Evolutionary conservation across 1,284 basidiomycete species (phyloP).

Genomic region (Tilletia walkeri): DNA sequence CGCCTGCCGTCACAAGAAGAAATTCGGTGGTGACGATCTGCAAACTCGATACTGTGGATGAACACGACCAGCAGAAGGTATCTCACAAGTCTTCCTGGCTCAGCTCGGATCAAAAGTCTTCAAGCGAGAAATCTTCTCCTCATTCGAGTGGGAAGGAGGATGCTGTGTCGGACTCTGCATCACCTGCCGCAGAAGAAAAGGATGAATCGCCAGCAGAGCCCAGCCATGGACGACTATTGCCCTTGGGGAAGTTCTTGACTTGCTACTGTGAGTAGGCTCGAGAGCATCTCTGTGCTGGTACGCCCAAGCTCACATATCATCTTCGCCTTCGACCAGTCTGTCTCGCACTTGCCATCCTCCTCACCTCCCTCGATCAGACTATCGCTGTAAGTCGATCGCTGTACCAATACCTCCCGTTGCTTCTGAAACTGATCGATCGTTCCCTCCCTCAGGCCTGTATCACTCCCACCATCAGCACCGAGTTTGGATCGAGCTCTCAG

Average conservation of each 20-base stretch:
- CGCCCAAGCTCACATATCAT: conserved; percentile 8
- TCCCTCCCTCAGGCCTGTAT: conserved; percentile 21
- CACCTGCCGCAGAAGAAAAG: conserved; percentile 29
- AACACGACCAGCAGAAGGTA: conserved; percentile 20
- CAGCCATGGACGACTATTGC: conserved; percentile 23
- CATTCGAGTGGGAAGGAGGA: not conserved
- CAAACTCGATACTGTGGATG: conserved; percentile 24
- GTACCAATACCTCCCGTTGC: too few relatives aligned
- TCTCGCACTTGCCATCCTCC: conserved; percentile 21
- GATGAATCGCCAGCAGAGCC: conserved; percentile 24
- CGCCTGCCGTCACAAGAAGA: not conserved
- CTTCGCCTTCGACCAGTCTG: conserved; percentile 17
- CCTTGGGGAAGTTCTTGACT: conserved; percentile 18
- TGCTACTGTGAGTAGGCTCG: not conserved
- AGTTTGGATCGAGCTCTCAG: conserved; percentile 20
- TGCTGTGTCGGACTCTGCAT: conserved; percentile 15
- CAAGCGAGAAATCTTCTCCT: conserved; percentile 30
- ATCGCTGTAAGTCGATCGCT: not conserved
- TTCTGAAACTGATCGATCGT: not conserved
- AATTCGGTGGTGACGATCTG: too few relatives aligned
- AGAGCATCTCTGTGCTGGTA: not conserved
- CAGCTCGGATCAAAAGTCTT: too few relatives aligned
- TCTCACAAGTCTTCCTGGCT: too few relatives aligned
- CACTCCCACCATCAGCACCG: conserved; percentile 20
- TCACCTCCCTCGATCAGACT: conserved; percentile 25